Evolutionary conservation across 2,329 filamentous ascomycete genomes (phyloP), one percentile per base, ranked within the genome.

Genomic region (Stachybotrys chlorohalonatus): DNA sequence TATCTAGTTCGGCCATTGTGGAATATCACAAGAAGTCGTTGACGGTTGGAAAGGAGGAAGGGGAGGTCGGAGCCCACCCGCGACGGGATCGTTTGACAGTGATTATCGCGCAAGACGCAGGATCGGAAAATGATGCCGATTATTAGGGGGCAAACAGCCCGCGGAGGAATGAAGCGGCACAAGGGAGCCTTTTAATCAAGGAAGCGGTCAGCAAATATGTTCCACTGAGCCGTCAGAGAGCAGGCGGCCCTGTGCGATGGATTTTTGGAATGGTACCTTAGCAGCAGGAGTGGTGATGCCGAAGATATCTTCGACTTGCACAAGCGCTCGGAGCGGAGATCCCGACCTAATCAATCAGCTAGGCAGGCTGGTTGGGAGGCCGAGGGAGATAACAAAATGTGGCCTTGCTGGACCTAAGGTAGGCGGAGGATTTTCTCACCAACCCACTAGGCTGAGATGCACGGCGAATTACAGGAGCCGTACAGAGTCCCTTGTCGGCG

Each of bases 1-100:
- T 95, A 71, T 99, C 94, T 69, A 99, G 85, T 80, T 96, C 89
- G 63, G 93, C 90, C 94, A 99, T 97, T 65, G 62, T 80, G 70
- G 68, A 62, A 24, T 13, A 24, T n/a, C 9, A 47, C 17, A 6
- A 9, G 16, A 47, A 47, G 46, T 9, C 9, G 8, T 13, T 9
- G 46, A n/a, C 46, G 9, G 11, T 9, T n/a, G 46, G 46, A 47
- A 47, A 16, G 46, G n/a, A n/a, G 16, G 46, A 47, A 24, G 24
- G 24, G 24, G 24, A 47, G 17, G 17, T 47, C 46, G n/a, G 6
- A 24, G 46, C 8, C 36, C 36, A 42, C 36, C 36, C 36, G 36
- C 36, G 8, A 42, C 13, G 36, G 36, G 36, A 42, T 42, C 36
- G 36, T 9, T 42, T 42, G 36, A 42, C 13, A 13, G 36, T 5